A percentile compares a stretch with the other conserved stretches of the same genome.
phyloP scores from a whole-genome alignment of 306 rosid species.

The Pterocarpus santalinus region DNA sequence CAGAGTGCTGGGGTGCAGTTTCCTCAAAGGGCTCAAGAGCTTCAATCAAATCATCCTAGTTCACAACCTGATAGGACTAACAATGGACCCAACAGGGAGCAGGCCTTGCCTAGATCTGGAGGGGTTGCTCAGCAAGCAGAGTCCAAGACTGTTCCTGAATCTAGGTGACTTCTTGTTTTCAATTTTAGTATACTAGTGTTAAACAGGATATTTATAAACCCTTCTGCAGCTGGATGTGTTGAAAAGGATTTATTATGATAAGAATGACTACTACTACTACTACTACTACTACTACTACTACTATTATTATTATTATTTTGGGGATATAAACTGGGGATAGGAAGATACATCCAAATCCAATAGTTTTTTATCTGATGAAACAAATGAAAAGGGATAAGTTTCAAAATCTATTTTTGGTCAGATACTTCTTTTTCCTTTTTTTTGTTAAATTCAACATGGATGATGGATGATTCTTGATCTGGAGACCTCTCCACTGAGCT shows the following conservation, averaged over 20 bases:
- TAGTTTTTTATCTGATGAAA: conserved; percentile 29
- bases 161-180: conserved; percentile 67
- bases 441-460: conserved; percentile 13
- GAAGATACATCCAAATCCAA: conserved; percentile 32
- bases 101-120: conserved; percentile 60
- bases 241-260: background rate
- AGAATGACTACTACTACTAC: background rate
- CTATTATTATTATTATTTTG: background rate
- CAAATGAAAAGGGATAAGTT: conserved; percentile 5
- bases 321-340: background rate
- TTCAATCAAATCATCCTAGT: conserved; percentile 59
- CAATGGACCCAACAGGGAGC: conserved; percentile 62
- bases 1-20: conserved; percentile 96
- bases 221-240: background rate
- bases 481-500: conserved; percentile 33
- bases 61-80: conserved; percentile 59
- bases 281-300: too few relatives aligned
- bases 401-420: conserved; percentile 16
- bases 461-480: conserved; percentile 13
- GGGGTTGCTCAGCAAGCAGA: conserved; percentile 61
- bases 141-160: conserved; percentile 71
- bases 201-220: conserved; percentile 13
- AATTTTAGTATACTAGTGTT: conserved; percentile 40
- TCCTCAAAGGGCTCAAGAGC: conserved; percentile 68
- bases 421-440: background rate